Base-by-base conservation (phyloP, 192 early-diverging fungal genomes). In the Coemansia sp. region DNA sequence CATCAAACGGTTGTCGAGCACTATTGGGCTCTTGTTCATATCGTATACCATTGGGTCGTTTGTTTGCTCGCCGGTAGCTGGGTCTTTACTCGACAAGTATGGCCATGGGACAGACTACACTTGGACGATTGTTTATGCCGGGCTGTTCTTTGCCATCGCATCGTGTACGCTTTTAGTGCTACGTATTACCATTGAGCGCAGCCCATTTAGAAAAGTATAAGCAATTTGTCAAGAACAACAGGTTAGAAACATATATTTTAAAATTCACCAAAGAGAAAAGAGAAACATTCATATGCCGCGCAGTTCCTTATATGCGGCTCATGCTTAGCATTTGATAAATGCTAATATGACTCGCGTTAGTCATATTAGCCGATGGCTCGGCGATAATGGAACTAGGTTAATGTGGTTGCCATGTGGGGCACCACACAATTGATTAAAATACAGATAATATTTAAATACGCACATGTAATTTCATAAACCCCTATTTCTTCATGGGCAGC, bases 401-500 rank as follows among this genome's bases (percentile, higher is more conserved):
- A 21, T 21, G 21, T 21, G 21, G 21, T 21, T 21, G 21, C 21
- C 21, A 21, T 21, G 21, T 21, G 21, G 21, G 21, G 21, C 21
- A 21, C 21, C 21, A 57, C 21, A 21, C 21, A 21, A 21, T 21
- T 21, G 24, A 7, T 48, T 17, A 48, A 48, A 17, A 48, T 19
- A 48, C 14, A 48, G 19, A 48, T 48, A 48, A 48, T 48, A 48
- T 48, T 49, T 5, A 37, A 62, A 52, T 5, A 27, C 15, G 25
- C 22, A 29, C 29, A 58, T 32, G 29, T 32, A 32, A 32, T 6
- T 32, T 32, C 41, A 43, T 43, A 11, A 43, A 39, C 19, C 4
- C 19, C 9, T 17, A 21, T 17, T 12, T 24, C 35, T 57, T 53
- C 68, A 89, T 79, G 8, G 91, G 91, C 39, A 91, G 67, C 91